These are phyloP conservation scores for Gaultheria prostrata DNA, from an alignment of 148 eudicot genomes.

Conservation along the genomic window DNA sequence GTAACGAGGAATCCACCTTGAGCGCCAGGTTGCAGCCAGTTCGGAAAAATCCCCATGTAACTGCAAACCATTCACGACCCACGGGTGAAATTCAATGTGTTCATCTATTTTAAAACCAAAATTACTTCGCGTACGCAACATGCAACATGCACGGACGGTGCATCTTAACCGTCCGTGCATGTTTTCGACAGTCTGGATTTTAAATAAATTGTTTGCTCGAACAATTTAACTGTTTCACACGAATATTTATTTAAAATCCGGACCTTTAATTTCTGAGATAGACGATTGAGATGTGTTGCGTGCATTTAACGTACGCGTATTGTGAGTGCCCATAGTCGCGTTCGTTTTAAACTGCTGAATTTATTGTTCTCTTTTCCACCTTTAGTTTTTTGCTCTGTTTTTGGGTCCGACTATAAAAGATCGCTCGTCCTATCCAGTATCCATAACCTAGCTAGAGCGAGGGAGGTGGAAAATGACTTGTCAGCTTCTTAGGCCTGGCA, in stretches of 20 bases:
- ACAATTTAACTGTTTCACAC: too few relatives aligned
- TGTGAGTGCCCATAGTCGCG: too few relatives aligned
- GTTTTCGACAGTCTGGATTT: too few relatives aligned
- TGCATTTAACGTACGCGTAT: too few relatives aligned
- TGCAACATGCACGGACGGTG: too few relatives aligned
- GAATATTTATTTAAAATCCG: too few relatives aligned
- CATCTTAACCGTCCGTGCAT: too few relatives aligned
- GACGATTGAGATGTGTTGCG: too few relatives aligned
- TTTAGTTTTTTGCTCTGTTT: not conserved
- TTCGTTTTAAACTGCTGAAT: too few relatives aligned
- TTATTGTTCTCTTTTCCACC: not conserved
- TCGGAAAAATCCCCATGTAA: not conserved
- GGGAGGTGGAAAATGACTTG: not conserved
- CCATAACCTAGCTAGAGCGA: not conserved
- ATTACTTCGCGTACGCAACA: too few relatives aligned
- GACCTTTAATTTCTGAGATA: too few relatives aligned
- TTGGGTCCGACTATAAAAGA: not conserved
- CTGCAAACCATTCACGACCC: not conserved
- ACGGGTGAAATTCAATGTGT: not conserved
- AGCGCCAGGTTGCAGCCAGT: not conserved
- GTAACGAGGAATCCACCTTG: not conserved
- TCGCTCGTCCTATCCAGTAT: not conserved
- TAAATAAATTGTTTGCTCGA: too few relatives aligned
- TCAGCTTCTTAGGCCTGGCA: not conserved
- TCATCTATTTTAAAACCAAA: not conserved